Percentiles rank a stretch among this genome's conserved stretches.
phyloP scores from a whole-genome alignment of 2,329 filamentous ascomycete species.

The Colletotrichum shisoi region DNA sequence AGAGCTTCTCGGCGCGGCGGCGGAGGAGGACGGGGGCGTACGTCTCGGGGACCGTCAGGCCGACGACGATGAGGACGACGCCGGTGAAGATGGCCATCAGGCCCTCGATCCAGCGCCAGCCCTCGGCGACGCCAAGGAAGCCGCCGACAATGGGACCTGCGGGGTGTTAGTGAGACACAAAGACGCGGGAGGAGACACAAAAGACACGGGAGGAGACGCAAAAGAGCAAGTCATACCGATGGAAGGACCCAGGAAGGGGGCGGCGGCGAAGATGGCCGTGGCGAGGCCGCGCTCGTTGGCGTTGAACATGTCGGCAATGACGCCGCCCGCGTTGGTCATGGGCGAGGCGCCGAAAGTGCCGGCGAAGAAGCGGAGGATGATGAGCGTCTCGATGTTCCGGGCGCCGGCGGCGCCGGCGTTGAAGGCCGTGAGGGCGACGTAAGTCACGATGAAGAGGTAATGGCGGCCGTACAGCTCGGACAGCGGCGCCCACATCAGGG shows the following conservation, averaged over 20 bases:
- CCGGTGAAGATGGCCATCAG: conserved; percentile 67
- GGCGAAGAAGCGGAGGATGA: conserved; percentile 71
- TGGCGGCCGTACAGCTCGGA: conserved; percentile 69
- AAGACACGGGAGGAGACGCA: no score
- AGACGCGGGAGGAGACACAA: no score
- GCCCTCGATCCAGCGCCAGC: conserved; percentile 76
- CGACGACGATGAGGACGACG: conserved; percentile 43
- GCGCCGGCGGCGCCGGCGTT: conserved; percentile 66
- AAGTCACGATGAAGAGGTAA: conserved; percentile 66
- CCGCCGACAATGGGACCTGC: conserved; percentile 71
- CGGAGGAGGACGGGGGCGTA: conserved; percentile 45
- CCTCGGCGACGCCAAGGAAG: conserved; percentile 69
- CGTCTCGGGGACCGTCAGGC: conserved; percentile 57
- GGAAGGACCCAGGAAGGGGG: conserved; percentile 72
- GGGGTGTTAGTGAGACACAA: conserved; percentile 72
- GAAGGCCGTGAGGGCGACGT: conserved; percentile 66
- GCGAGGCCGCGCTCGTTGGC: conserved; percentile 63
- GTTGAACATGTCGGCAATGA: conserved; percentile 68
- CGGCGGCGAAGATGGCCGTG: conserved; percentile 68
- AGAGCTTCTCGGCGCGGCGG: conserved; percentile 42
- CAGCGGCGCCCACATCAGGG: conserved; percentile 70
- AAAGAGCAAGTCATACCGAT: conserved; percentile 63
- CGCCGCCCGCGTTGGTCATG: conserved; percentile 68
- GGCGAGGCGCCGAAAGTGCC: conserved; percentile 69
- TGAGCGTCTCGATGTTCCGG: conserved; percentile 64